Conservation (phyloP, 352 stramenopile genomes). For the Pythium sp. region DNA sequence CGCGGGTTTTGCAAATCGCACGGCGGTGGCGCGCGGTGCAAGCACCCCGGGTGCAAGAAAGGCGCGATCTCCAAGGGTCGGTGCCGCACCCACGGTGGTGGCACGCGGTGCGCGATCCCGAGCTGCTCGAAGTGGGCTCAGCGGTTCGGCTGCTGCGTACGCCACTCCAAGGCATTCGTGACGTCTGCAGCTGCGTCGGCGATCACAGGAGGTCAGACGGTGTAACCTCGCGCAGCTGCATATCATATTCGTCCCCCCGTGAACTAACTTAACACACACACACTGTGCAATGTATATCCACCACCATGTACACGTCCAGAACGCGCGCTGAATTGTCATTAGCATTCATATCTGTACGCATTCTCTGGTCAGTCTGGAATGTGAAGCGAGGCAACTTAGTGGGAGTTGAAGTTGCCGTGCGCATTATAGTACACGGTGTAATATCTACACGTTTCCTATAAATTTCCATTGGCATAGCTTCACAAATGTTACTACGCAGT, state of each 20-base stretch:
- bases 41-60: constrained; percentile 43
- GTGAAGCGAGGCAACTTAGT: neutral
- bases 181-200: neutral
- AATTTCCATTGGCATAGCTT: no score
- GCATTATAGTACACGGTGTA: no score
- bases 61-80: constrained; percentile 49
- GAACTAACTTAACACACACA: neutral
- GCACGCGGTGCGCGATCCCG: constrained; percentile 40
- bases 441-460: no score
- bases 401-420: no score
- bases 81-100: constrained; percentile 51
- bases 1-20: constrained; percentile 61
- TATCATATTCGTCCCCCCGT: neutral
- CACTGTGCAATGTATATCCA: neutral
- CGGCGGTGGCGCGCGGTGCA: constrained; percentile 51
- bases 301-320: neutral
- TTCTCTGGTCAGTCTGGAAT: neutral
- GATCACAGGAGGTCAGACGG: neutral
- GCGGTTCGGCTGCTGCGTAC: constrained; percentile 39
- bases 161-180: constrained; percentile 31
- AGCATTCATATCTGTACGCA: neutral
- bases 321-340: neutral
- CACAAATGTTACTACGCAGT: no score
- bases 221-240: neutral
- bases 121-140: constrained; percentile 49